These are phyloP conservation scores for Neurospora sp. DNA, from an alignment of 495 filamentous ascomycete species.

Conservation along the genomic window DNA sequence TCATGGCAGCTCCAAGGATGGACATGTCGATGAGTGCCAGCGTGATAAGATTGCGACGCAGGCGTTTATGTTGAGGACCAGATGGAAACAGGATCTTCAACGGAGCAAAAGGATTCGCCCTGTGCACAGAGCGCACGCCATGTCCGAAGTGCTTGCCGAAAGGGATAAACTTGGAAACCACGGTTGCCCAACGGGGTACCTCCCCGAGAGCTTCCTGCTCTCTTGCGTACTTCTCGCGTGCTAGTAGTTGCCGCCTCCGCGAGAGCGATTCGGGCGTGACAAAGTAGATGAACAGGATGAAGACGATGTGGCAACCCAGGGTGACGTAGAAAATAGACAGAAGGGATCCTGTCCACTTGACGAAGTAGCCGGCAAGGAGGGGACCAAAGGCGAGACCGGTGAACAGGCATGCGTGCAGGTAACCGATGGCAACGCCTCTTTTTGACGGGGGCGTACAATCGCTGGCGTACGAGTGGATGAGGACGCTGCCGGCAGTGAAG, in stretches of 20 bases:
- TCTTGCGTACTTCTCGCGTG: conserved; percentile 52
- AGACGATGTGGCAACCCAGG: conserved; percentile 58
- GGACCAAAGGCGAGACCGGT: conserved; percentile 79
- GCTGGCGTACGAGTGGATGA: conserved; percentile 74
- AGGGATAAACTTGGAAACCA: conserved; percentile 2
- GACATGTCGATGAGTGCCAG: conserved; percentile 71
- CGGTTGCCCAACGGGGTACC: conserved; percentile 1
- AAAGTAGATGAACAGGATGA: conserved; percentile 57
- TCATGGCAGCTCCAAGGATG: conserved; percentile 73
- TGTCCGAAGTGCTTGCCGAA: conserved; percentile 10
- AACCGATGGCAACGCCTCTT: conserved; percentile 78
- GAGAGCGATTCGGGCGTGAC: conserved; percentile 76
- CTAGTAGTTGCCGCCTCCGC: conserved; percentile 52
- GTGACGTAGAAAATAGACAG: conserved; percentile 71
- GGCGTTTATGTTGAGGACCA: conserved; percentile 47
- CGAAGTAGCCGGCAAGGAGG: conserved; percentile 63
- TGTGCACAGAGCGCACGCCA: conserved; percentile 10
- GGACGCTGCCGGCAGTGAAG: conserved; percentile 70
- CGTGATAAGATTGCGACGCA: conserved; percentile 71
- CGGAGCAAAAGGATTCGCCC: conserved; percentile 57
- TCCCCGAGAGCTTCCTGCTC: conserved; percentile 13
- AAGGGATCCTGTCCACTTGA: conserved; percentile 56
- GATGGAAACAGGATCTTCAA: conserved; percentile 68
- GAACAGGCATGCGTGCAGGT: conserved; percentile 82
- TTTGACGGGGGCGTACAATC: conserved; percentile 75